Evolutionary conservation across 306 rosid species (phyloP).

Genomic region (Boehmeria nivea): DNA sequence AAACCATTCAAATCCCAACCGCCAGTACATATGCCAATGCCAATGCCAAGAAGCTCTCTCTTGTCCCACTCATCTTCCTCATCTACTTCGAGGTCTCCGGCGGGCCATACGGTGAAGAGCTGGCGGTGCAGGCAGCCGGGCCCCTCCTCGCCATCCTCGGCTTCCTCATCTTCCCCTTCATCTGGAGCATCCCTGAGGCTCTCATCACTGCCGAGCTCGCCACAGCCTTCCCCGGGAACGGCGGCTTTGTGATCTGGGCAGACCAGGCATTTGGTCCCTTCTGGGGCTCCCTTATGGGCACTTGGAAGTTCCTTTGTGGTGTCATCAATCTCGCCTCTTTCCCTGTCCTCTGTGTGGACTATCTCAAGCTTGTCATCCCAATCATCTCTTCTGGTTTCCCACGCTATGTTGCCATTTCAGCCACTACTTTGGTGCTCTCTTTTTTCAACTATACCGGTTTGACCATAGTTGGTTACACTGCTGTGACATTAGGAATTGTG

Average conservation of each 20-base stretch:
- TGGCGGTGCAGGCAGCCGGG: constrained; percentile 11
- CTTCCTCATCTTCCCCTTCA: constrained; percentile 31
- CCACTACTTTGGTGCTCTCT: constrained; percentile 14
- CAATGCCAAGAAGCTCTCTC: constrained; percentile 29
- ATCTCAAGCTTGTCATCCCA: constrained; percentile 20
- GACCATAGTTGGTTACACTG: constrained; percentile 28
- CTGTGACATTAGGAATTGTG: constrained; percentile 16
- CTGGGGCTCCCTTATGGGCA: constrained; percentile 37
- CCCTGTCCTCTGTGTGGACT: constrained; percentile 28
- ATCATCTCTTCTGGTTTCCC: constrained; percentile 24
- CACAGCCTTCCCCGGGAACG: constrained; percentile 37
- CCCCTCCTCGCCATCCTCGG: constrained; percentile 36
- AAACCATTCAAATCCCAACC: neutral
- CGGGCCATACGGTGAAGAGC: constrained; percentile 3
- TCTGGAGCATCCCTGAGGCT: constrained; percentile 37
- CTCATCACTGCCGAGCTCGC: constrained; percentile 37
- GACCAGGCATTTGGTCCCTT: constrained; percentile 35
- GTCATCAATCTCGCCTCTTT: constrained; percentile 36
- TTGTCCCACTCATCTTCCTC: constrained; percentile 36
- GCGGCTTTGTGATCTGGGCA: constrained; percentile 42
- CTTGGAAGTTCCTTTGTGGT: constrained; percentile 32
- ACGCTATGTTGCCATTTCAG: constrained; percentile 12
- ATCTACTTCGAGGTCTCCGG: constrained; percentile 19
- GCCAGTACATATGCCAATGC: neutral
- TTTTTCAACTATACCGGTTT: constrained; percentile 32